These are phyloP conservation scores for Aureobasidium uvarum DNA, from an alignment of 2,329 filamentous ascomycete species.

Conservation along the genomic window DNA sequence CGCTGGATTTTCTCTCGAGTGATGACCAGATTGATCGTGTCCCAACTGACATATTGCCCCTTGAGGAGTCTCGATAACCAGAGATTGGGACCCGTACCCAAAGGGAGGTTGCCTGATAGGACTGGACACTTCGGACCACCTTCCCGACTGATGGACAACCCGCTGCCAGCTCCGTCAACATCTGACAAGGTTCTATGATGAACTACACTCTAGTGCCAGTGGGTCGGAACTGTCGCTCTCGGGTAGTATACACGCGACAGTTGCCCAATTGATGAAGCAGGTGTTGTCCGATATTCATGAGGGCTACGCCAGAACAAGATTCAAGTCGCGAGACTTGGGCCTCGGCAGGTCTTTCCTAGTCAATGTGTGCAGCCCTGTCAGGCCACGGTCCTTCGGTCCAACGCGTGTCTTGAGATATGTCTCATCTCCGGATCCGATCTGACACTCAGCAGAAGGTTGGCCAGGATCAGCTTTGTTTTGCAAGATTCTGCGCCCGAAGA, in stretches of 20 bases:
- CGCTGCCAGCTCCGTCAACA: neutral
- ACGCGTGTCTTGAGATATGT: neutral
- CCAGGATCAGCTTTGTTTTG: neutral
- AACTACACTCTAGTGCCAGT: neutral
- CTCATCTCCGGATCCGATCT: neutral
- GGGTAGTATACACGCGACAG: neutral
- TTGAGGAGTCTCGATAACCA: neutral
- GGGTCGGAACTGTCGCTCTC: no score
- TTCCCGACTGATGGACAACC: neutral
- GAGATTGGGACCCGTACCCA: neutral
- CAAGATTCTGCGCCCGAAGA: neutral
- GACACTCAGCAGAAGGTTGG: neutral
- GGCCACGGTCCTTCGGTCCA: neutral
- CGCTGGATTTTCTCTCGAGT: neutral
- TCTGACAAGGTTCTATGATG: neutral
- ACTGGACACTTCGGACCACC: neutral
- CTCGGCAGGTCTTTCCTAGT: neutral
- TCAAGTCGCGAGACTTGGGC: neutral
- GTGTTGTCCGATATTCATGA: neutral
- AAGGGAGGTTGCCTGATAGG: neutral
- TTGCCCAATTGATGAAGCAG: neutral
- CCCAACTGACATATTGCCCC: slow-evolving; percentile 19
- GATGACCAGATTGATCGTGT: slow-evolving; percentile 3
- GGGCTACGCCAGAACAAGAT: neutral
- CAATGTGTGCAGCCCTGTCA: neutral